These are phyloP conservation scores for Clonostachys sp. DNA, from an alignment of 2,329 filamentous ascomycete genomes.

Conservation along the genomic window DNA sequence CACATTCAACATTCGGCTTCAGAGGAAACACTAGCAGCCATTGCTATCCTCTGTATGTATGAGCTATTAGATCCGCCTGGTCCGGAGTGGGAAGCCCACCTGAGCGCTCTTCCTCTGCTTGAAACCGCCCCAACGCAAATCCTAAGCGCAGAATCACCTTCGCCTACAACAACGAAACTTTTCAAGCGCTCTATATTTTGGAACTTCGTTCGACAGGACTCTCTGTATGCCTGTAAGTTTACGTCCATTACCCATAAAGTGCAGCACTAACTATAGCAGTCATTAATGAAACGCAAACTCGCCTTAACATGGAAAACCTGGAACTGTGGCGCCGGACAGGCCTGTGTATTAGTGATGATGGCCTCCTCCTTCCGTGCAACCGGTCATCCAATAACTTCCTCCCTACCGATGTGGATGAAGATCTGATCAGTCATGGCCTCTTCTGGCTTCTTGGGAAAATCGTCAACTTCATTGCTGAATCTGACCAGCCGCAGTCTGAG, in stretches of 20 bases:
- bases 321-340: conserved; percentile 61
- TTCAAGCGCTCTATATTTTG: conserved; percentile 55
- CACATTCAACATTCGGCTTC: too few relatives aligned
- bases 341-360: too few relatives aligned
- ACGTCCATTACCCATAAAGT: background rate
- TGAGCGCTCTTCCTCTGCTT: conserved; percentile 61
- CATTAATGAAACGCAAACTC: background rate
- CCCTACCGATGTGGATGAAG: conserved; percentile 52
- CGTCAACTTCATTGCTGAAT: conserved; percentile 58
- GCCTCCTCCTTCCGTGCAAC: conserved; percentile 24
- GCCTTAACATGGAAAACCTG: conserved; percentile 50
- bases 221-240: background rate
- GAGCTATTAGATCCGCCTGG: conserved; percentile 63
- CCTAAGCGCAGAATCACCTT: conserved; percentile 6
- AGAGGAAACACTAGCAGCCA: conserved; percentile 53
- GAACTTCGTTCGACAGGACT: conserved; percentile 32
- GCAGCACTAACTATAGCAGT: background rate
- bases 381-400: conserved; percentile 30
- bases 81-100: conserved; percentile 58
- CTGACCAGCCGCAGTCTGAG: conserved; percentile 32
- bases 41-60: conserved; percentile 63
- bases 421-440: conserved; percentile 60
- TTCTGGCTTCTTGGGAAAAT: conserved; percentile 64
- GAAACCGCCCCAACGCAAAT: conserved; percentile 33
- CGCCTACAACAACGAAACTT: background rate